phyloP scores from a whole-genome alignment of 192 early-diverging fungal species.

The Gigaspora rosea region DNA sequence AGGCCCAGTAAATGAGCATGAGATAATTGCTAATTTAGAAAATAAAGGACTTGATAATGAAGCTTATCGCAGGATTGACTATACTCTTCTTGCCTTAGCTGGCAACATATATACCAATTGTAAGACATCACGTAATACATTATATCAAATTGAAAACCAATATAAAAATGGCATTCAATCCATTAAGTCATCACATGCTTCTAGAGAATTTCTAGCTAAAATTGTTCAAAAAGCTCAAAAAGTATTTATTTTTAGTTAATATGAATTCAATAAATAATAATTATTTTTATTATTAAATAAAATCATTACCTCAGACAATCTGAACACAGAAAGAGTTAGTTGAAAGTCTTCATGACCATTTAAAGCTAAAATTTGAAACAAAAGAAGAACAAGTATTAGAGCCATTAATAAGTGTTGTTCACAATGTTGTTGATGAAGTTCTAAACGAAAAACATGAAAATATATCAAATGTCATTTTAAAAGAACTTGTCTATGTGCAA shows the following conservation, averaged over 20 bases:
- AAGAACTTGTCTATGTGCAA: background rate
- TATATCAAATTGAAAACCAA: background rate
- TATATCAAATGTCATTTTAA: background rate
- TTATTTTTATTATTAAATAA: too few species aligned
- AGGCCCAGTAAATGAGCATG: background rate
- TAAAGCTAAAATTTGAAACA: too few species aligned
- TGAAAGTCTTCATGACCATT: too few species aligned
- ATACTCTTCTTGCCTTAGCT: background rate
- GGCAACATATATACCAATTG: background rate
- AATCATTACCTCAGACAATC: too few species aligned
- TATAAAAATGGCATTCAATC: too few species aligned
- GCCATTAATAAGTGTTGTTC: background rate
- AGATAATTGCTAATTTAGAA: background rate
- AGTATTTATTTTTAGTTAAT: too few species aligned
- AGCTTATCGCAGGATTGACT: background rate
- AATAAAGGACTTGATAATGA: background rate
- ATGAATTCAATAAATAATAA: too few species aligned
- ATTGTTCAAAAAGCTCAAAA: too few species aligned
- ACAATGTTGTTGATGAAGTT: background rate
- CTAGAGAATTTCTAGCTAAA: too few species aligned
- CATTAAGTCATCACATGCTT: too few species aligned
- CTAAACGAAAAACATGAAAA: background rate
- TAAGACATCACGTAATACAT: background rate
- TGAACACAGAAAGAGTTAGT: too few species aligned
- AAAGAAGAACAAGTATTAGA: too few species aligned